Conservation (phyloP, 345 rosid species). For the Gossypium bickii region DNA sequence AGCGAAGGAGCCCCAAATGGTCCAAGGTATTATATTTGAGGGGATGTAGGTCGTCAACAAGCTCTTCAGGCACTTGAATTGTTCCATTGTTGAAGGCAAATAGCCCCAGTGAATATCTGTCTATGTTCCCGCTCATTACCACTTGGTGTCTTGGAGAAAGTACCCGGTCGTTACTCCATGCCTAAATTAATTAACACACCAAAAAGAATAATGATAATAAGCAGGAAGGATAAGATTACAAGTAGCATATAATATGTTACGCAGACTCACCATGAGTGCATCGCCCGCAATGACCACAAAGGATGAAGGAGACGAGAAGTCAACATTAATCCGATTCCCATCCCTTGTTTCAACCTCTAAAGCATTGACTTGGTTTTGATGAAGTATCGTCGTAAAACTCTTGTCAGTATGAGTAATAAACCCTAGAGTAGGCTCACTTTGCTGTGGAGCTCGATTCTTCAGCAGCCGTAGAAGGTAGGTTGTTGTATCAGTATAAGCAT, state of each 20-base stretch:
- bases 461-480: conserved; percentile 42
- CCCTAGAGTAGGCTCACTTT: conserved; percentile 27
- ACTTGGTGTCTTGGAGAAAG: conserved; percentile 44
- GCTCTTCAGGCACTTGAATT: conserved; percentile 35
- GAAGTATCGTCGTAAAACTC: conserved; percentile 49
- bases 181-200: conserved; percentile 20
- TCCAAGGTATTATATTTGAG: conserved; percentile 42
- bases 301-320: conserved; percentile 38
- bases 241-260: neutral
- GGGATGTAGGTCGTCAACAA: conserved; percentile 47
- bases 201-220: too few species aligned
- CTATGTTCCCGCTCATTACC: conserved; percentile 33
- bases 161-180: conserved; percentile 59
- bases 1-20: conserved; percentile 39
- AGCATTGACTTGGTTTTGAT: conserved; percentile 51
- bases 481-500: conserved; percentile 28
- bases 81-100: conserved; percentile 41
- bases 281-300: conserved; percentile 59
- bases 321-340: conserved; percentile 40
- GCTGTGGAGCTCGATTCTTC: conserved; percentile 37
- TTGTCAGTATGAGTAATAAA: conserved; percentile 50
- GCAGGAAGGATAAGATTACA: neutral
- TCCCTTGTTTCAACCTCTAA: conserved; percentile 43
- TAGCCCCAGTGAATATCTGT: conserved; percentile 44
- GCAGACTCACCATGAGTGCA: conserved; percentile 38